Percentiles rank a stretch among this genome's conserved stretches.
phyloP scores from a whole-genome alignment of 192 early-diverging fungal genomes.

The Tieghemiomyces parasiticus region DNA sequence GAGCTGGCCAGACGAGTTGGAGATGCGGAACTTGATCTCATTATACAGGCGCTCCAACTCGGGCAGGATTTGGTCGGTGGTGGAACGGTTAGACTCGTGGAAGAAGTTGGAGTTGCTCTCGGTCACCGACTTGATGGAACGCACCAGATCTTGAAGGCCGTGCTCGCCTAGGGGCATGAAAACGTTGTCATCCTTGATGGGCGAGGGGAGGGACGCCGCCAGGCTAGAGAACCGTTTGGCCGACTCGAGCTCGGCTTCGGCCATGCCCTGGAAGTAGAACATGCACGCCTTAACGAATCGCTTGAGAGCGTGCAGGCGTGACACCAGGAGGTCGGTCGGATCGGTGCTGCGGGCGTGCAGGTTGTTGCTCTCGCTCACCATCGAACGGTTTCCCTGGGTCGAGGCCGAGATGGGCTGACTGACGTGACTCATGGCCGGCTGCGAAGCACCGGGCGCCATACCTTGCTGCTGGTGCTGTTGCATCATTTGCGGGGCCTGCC shows the following conservation, averaged over 20 bases:
- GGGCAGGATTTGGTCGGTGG: slow-evolving; percentile 5
- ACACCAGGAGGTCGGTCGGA: slow-evolving; percentile 2
- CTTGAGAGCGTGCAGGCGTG: slow-evolving; percentile 5
- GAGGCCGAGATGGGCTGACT: background rate
- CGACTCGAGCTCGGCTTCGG: slow-evolving; percentile 8
- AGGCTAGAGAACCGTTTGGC: background rate
- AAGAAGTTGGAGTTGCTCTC: slow-evolving; percentile 12
- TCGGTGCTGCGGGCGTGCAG: background rate
- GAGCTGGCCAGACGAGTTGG: background rate
- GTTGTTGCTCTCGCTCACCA: background rate
- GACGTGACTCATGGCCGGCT: background rate
- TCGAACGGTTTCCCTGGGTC: background rate
- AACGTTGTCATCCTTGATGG: slow-evolving; percentile 9
- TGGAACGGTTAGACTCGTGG: slow-evolving; percentile 8
- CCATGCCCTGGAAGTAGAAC: slow-evolving; percentile 8
- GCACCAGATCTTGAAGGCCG: slow-evolving; percentile 8
- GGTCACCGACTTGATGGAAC: slow-evolving; percentile 10
- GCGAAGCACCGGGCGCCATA: background rate
- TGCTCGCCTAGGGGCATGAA: slow-evolving; percentile 5
- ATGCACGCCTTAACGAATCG: background rate
- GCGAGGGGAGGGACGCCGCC: background rate
- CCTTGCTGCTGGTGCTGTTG: background rate
- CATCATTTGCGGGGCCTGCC: background rate
- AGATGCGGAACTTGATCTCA: slow-evolving; percentile 4
- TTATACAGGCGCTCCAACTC: slow-evolving; percentile 3